Base-by-base conservation (phyloP, 306 rosid genomes). In the Urtica urens region DNA sequence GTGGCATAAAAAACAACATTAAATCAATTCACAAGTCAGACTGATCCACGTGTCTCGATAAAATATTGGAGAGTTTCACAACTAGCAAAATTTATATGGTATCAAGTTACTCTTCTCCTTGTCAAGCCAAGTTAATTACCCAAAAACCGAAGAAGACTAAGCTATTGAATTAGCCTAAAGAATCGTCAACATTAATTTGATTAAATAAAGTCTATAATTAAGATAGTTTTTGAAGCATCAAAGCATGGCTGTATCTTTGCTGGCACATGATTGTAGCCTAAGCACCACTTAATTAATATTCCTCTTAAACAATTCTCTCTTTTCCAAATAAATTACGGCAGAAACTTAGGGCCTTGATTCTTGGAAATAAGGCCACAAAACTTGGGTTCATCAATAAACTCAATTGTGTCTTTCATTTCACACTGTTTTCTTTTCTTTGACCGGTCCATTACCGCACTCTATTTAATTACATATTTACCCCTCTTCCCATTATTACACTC, bases 331-430 rank as follows among this genome's bases (percentile, higher is more conserved):
- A 50, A 59, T 65, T 59, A 62, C 55, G 58, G 60, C 76, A 66
- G 63, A 29, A 38, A 73, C 66, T 73, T 71, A 58, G 77, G 72
- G 61, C 60, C 63, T 71, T 59, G 58, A 37, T 71, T 71, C 75
- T 74, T 21, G 58, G 57, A 60, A 75, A 71, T 21, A 66, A n/a
- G 43, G 64, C 75, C 81, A 50, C 51, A 71, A 78, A 75, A 59
- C 31, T 68, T 38, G 75, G 81, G 57, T 71, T 73, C 81, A 35
- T 73, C 81, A 35, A 35, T 16, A 68, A 73, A 39, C 35, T 18
- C 39, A n/a, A 24, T 46, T 46, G 22, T 46, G 21, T 53, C 65
- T 59, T 63, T n/a, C n/a, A n/a, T n/a, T 59, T 17, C 57, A 41
- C 16, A 49, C 0, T 13, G 14, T 54, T 28, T 28, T 18, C n/a